These are phyloP conservation scores for Spathaspora hagerdaliae DNA, from an alignment of 805 yeast species.

Conservation along the genomic window DNA sequence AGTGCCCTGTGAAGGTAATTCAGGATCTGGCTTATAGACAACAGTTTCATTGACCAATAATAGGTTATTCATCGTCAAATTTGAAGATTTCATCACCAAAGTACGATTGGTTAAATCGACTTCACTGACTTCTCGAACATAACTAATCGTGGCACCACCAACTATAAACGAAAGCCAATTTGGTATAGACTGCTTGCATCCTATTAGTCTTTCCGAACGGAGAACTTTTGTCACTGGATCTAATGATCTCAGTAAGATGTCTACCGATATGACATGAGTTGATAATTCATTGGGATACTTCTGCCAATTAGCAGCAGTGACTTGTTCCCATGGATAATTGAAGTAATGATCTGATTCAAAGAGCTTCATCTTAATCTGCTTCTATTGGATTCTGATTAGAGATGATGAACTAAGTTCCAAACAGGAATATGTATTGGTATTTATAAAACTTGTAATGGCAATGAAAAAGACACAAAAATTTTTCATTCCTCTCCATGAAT, in stretches of 20 bases:
- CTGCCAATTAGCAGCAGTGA: conserved; percentile 94
- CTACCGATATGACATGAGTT: conserved; percentile 92
- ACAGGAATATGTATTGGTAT: too few relatives aligned
- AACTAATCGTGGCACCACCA: conserved; percentile 70
- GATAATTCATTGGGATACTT: conserved; percentile 95
- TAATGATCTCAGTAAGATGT: conserved; percentile 72
- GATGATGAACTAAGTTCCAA: too few relatives aligned
- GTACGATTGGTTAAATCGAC: conserved; percentile 66
- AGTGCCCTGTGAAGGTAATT: conserved; percentile 49
- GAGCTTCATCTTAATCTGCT: conserved; percentile 57
- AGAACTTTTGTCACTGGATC: conserved; percentile 47
- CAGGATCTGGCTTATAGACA: conserved; percentile 66
- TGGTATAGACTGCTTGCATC: conserved; percentile 85
- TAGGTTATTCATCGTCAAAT: conserved; percentile 74
- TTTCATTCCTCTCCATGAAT: not conserved
- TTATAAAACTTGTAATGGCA: too few relatives aligned
- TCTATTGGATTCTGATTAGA: too few relatives aligned
- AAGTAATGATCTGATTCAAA: conserved; percentile 69
- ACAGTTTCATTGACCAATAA: conserved; percentile 85
- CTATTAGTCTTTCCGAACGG: conserved; percentile 81
- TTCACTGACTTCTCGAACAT: conserved; percentile 84
- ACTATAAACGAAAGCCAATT: conserved; percentile 69
- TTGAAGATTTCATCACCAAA: conserved; percentile 77
- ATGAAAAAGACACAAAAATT: not conserved
- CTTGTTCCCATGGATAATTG: conserved; percentile 88